Conservation (phyloP, 1,284 basidiomycete genomes). For the Inonotus obliquus region DNA sequence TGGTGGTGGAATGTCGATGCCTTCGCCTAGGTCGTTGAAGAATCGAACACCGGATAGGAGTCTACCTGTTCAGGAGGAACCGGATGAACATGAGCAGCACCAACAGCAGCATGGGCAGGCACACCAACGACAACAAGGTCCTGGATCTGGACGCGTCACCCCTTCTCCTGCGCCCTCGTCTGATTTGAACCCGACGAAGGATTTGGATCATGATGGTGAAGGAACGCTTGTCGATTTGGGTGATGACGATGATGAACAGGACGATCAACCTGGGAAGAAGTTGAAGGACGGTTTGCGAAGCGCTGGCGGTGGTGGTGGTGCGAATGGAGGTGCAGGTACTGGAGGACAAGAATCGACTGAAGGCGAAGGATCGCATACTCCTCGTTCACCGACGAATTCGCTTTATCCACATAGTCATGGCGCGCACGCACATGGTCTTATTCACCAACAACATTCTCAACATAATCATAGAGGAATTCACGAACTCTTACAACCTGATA, state of each 20-base stretch:
- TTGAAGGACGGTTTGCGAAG: neutral
- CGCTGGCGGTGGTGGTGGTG: neutral
- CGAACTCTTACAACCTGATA: conserved; percentile 13
- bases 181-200: conserved; percentile 48
- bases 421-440: neutral
- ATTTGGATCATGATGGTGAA: conserved; percentile 20
- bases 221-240: conserved; percentile 19
- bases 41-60: conserved; percentile 67
- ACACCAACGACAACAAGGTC: conserved; percentile 3
- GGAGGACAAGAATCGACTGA: conserved; percentile 30
- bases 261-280: neutral
- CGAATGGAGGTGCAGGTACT: conserved; percentile 21
- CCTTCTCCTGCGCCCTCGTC: conserved; percentile 52
- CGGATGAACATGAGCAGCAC: conserved; percentile 42
- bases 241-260: conserved; percentile 22
- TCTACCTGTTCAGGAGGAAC: conserved; percentile 72
- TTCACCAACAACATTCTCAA: neutral
- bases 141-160: conserved; percentile 28
- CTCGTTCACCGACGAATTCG: conserved; percentile 61
- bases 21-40: conserved; percentile 52
- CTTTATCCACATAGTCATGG: conserved; percentile 38
- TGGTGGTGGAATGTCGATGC: conserved; percentile 35
- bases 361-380: conserved; percentile 50
- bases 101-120: neutral
- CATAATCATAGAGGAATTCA: conserved; percentile 22